Base-by-base conservation (phyloP, 139 green algal genomes). In the Spirogloea muscicola region DNA sequence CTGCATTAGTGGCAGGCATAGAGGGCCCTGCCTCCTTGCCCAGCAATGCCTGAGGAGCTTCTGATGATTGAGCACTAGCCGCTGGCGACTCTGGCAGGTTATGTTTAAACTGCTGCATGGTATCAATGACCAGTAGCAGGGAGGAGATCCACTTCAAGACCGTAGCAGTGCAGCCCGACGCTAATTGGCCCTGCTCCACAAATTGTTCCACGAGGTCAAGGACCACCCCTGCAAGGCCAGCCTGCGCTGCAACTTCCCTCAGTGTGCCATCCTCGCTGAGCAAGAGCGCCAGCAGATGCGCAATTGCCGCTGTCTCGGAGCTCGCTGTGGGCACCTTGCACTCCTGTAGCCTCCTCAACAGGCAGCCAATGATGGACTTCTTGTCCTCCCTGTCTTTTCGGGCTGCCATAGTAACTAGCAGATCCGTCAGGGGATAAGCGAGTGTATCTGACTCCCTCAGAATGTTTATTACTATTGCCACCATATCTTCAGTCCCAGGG, bases 231-330 rank as follows among this genome's bases (percentile, higher is more conserved):
- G 71, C 80, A 1, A 86, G 36, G 43, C 83, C 85, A 25, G 72
- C 66, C 40, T 83, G 58, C 4, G 59, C 71, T 2, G 85, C 87
- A 18, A 81, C 62, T 67, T 88, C 77, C 7, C 84, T 52, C 31
- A 60, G 65, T 0, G 64, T 31, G 3, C 29, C 6, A 44, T 91
- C 86, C 58, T 91, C 85, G 3, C 76, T 73, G 31, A 92, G 60
- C 38, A 96, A 58, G 37, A 96, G 36, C n/a, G 89, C 82, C 49
- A 94, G 75, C 61, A 93, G 77, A 49, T 92, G 90, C 5, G 82
- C 65, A 10, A 79, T 25, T 3, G 71, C 39, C 36, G 61, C 74
- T 0, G 52, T 36, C 4, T 49, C 37, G 40, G 42, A 36, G 66
- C 66, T 31, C 68, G 21, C 49, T 44, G 74, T 52, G 33, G 55